Base-by-base conservation (phyloP, 2,329 filamentous ascomycete species). In the Hymenoscyphus repandus region DNA sequence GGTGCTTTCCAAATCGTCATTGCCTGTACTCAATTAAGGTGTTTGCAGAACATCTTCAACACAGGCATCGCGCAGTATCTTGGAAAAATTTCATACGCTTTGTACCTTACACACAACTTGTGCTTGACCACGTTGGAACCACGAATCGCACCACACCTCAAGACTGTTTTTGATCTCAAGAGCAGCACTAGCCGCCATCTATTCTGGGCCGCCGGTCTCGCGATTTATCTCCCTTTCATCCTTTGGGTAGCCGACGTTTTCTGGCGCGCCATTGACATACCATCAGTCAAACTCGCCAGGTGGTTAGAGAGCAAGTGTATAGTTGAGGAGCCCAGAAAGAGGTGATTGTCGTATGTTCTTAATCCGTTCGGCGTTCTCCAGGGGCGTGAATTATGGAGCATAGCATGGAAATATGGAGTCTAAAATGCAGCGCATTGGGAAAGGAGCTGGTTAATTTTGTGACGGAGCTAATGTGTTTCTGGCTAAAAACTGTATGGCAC, bases 81-180 rank as follows among this genome's bases (percentile, higher is more conserved):
- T 17, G 79, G 75, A 11, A 71, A 72, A 22, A 75, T 82, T 53
- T 79, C 76, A 50, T 83, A 76, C 54, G 74, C 78, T 2, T 68
- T 83, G 2, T 82, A 83, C 57, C 69, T 83, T 6, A 72, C 77
- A n/a, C 79, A 82, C 58, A 79, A 79, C 0, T 72, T 72, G 4
- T 69, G 76, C 11, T 62, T 79, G 7, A 71, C 68, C 3, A 53
- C 50, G 5, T 36, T 64, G 15, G 60, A 63, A 37, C 60, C 61
- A 3, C 22, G 50, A 12, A 44, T 62, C 12, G 42, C 31, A 15
- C 71, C 54, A 1, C 33, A 59, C 7, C 37, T 64, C 12, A 49
- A 60, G 15, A 6, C 13, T 7, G n/a, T 46, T 6, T 57, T 61
- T 37, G 53, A 52, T 30, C 62, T 57, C 13, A 32, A 22, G 10